phyloP scores from a whole-genome alignment of 2,329 filamentous ascomycete species.

The Cercospora citrullina region DNA sequence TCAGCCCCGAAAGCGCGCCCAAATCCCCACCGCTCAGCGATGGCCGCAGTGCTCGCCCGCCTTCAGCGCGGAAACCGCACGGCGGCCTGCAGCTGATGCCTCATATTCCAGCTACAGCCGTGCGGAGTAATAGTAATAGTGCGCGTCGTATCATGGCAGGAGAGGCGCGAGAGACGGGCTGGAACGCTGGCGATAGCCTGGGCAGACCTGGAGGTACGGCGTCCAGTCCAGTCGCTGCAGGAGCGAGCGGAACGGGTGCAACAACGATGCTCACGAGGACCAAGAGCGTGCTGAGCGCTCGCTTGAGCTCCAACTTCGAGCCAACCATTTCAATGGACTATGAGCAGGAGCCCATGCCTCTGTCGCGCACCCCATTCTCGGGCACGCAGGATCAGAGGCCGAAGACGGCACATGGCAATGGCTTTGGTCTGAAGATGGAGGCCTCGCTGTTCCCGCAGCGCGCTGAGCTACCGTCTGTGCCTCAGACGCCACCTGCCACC shows the following conservation, averaged over 20 bases:
- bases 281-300: slow-evolving; percentile 17
- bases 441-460: slow-evolving; percentile 29
- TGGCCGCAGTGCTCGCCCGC: slow-evolving; percentile 12
- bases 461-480: slow-evolving; percentile 14
- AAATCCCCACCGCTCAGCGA: slow-evolving; percentile 30
- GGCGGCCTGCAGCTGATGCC: slow-evolving; percentile 8
- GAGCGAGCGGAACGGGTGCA: slow-evolving; percentile 21
- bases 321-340: neutral
- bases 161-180: slow-evolving; percentile 1
- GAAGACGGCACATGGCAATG: slow-evolving; percentile 22
- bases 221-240: slow-evolving; percentile 1
- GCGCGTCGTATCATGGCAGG: slow-evolving; percentile 9
- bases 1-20: slow-evolving; percentile 16
- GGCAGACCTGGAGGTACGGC: neutral
- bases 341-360: slow-evolving; percentile 14
- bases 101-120: neutral
- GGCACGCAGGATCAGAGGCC: slow-evolving; percentile 12
- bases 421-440: slow-evolving; percentile 26
- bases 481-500: slow-evolving; percentile 17
- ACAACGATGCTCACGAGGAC: slow-evolving; percentile 8
- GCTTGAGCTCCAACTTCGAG: slow-evolving; percentile 26
- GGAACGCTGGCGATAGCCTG: slow-evolving; percentile 4
- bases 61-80: neutral
- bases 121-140: neutral
- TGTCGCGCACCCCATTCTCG: slow-evolving; percentile 10